Conservation (phyloP, 2,329 filamentous ascomycete genomes). For the Verticillium dahliae region DNA sequence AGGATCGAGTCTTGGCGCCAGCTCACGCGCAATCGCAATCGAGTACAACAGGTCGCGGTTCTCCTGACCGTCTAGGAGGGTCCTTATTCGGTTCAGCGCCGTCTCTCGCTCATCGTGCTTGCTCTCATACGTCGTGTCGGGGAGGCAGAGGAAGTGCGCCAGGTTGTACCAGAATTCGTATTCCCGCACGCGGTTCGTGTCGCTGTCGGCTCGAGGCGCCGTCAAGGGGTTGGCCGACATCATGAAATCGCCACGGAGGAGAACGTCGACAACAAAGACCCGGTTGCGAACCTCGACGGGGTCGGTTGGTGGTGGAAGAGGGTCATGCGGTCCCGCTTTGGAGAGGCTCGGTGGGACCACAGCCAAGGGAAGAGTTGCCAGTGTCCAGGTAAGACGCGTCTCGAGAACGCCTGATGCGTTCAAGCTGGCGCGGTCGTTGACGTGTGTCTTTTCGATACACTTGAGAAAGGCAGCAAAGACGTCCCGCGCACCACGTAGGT, state of each 20-base stretch:
- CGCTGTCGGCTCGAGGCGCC: conserved; percentile 39
- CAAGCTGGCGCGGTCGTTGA: conserved; percentile 46
- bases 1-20: conserved; percentile 59
- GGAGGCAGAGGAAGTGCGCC: conserved; percentile 53
- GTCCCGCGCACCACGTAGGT: conserved; percentile 40
- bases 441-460: conserved; percentile 40
- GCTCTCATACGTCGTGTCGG: conserved; percentile 36
- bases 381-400: conserved; percentile 52
- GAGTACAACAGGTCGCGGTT: conserved; percentile 89
- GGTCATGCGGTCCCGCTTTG: conserved; percentile 20
- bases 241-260: conserved; percentile 68
- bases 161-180: conserved; percentile 79
- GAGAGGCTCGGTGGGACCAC: conserved; percentile 25
- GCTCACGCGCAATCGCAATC: conserved; percentile 71
- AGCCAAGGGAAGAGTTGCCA: conserved; percentile 43
- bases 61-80: conserved; percentile 71
- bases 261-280: conserved; percentile 67
- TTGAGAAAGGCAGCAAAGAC: conserved; percentile 61
- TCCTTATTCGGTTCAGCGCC: conserved; percentile 58
- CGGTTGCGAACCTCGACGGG: conserved; percentile 60
- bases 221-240: conserved; percentile 45
- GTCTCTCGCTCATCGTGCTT: conserved; percentile 60
- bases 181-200: conserved; percentile 53
- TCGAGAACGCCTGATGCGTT: conserved; percentile 48
- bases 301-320: conserved; percentile 49